Conservation (phyloP, 1,284 basidiomycete species). For the Phylloporus sp. region DNA sequence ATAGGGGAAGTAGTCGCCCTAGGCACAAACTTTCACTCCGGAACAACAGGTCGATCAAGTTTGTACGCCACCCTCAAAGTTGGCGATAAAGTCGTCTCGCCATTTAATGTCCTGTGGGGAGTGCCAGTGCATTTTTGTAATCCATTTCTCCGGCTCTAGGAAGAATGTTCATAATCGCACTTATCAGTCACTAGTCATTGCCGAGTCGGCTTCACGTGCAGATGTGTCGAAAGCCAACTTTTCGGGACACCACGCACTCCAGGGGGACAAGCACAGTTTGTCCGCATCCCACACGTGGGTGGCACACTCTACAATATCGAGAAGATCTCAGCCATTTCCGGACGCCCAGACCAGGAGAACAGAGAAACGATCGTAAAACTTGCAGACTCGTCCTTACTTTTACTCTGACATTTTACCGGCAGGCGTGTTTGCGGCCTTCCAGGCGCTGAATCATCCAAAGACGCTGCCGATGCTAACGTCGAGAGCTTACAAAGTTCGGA, state of each 20-base stretch:
- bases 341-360: constrained; percentile 37
- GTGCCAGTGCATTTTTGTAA: constrained; percentile 70
- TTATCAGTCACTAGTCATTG: constrained; percentile 59
- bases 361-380: constrained; percentile 44
- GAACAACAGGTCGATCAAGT: constrained; percentile 52
- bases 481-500: constrained; percentile 52
- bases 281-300: constrained; percentile 80
- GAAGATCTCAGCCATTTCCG: constrained; percentile 43
- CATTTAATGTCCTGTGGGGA: constrained; percentile 87
- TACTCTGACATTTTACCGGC: constrained; percentile 86
- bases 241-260: constrained; percentile 77
- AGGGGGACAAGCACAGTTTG: constrained; percentile 89
- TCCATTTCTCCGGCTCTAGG: background rate
- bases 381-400: constrained; percentile 64
- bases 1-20: constrained; percentile 78
- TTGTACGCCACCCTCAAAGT: constrained; percentile 71
- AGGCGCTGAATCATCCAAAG: constrained; percentile 75
- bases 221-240: constrained; percentile 69
- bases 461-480: constrained; percentile 59
- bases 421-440: constrained; percentile 75
- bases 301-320: constrained; percentile 76
- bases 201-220: constrained; percentile 73
- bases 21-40: constrained; percentile 61
- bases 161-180: background rate
- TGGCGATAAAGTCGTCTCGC: constrained; percentile 86